phyloP scores from a whole-genome alignment of 2,329 filamentous ascomycete species.

The Aspergillus puulaauensis region DNA sequence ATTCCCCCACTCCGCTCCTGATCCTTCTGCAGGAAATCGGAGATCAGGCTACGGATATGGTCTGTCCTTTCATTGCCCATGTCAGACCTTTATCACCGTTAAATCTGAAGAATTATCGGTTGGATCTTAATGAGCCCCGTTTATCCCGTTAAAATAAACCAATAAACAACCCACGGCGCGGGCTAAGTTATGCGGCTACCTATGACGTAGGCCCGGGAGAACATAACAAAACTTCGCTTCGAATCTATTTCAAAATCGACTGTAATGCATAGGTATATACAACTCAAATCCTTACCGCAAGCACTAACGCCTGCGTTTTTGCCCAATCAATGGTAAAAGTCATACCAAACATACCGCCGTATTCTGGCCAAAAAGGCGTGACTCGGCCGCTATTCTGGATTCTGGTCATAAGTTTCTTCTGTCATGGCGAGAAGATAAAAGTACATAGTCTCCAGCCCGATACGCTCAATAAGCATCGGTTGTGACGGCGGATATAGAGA shows the following conservation, averaged over 20 bases:
- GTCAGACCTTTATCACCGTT: neutral
- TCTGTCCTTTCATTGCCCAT: neutral
- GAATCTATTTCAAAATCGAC: conserved; percentile 23
- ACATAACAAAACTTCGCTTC: conserved; percentile 7
- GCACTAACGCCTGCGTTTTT: conserved; percentile 16
- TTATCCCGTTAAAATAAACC: neutral
- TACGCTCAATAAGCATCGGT: neutral
- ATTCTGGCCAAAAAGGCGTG: conserved; percentile 11
- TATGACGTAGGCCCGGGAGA: conserved; percentile 1
- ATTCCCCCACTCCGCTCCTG: conserved; percentile 6
- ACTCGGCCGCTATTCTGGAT: conserved; percentile 1
- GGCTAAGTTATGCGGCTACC: too few species aligned
- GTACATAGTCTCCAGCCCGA: conserved; percentile 23
- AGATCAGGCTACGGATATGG: neutral
- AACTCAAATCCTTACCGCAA: conserved; percentile 20
- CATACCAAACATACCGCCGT: conserved; percentile 9
- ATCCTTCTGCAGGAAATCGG: conserved; percentile 1
- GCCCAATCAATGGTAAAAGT: conserved; percentile 12
- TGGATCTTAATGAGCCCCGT: neutral
- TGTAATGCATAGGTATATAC: conserved; percentile 24
- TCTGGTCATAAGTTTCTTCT: conserved; percentile 18
- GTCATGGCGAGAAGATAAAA: conserved; percentile 19
- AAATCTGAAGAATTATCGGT: neutral
- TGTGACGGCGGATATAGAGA: neutral
- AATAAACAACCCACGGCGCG: neutral